Percentiles rank a stretch among this genome's conserved stretches.
Conservation (phyloP, 1,284 basidiomycete species). For the Mycena sp. region DNA sequence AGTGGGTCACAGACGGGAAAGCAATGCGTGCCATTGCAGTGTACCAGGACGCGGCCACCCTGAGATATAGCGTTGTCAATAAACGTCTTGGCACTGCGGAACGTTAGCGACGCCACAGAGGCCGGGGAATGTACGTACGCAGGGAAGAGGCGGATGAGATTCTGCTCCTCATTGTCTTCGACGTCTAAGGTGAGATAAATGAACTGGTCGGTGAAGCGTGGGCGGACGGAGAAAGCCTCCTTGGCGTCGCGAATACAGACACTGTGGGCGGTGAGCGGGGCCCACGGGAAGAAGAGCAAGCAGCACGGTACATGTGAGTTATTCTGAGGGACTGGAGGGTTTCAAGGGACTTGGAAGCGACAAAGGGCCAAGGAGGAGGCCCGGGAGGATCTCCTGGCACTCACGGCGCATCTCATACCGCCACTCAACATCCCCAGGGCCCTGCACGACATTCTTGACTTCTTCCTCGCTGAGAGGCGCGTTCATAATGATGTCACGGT, state of each 20-base stretch:
- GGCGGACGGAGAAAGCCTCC: constrained; percentile 88
- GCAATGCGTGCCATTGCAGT: constrained; percentile 80
- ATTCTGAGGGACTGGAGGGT: constrained; percentile 72
- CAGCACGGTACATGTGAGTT: constrained; percentile 80
- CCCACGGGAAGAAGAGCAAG: background rate
- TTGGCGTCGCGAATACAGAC: constrained; percentile 89
- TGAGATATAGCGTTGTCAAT: constrained; percentile 76
- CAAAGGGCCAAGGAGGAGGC: constrained; percentile 90
- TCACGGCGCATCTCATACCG: constrained; percentile 95
- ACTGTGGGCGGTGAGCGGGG: constrained; percentile 49
- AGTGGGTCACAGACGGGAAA: background rate
- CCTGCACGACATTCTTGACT: constrained; percentile 72
- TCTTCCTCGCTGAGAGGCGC: constrained; percentile 55
- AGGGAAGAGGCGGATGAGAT: constrained; percentile 87
- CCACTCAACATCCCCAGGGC: constrained; percentile 83
- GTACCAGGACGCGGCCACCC: constrained; percentile 86
- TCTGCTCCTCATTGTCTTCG: constrained; percentile 91
- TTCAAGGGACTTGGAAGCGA: constrained; percentile 83
- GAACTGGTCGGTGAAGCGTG: constrained; percentile 86
- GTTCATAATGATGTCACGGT: constrained; percentile 14
- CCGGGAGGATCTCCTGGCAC: constrained; percentile 91
- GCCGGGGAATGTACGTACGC: too few relatives aligned
- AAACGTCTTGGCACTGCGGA: constrained; percentile 83
- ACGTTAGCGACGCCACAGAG: too few relatives aligned
- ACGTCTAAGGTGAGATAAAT: constrained; percentile 87